Evolutionary conservation across 805 yeast species (phyloP).

Genomic region (Allodekkera sacchari): DNA sequence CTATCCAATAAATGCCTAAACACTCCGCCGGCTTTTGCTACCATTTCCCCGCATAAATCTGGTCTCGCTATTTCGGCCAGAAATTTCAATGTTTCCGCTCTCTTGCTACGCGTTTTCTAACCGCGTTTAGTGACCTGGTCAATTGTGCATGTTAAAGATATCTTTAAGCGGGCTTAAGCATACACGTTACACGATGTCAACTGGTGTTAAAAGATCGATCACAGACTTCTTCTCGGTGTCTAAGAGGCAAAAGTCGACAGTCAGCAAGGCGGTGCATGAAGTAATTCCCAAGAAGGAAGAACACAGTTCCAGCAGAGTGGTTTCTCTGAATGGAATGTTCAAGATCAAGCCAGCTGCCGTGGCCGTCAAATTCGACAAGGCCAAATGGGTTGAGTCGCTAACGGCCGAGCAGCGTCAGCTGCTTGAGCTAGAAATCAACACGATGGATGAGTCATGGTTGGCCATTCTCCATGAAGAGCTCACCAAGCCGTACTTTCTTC

Average conservation of each 20-base stretch:
- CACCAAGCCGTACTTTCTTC: slow-evolving; percentile 75
- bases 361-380: slow-evolving; percentile 34
- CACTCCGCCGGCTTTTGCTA: too few relatives aligned
- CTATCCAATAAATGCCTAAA: too few relatives aligned
- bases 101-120: too few relatives aligned
- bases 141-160: too few relatives aligned
- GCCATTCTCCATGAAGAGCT: slow-evolving; percentile 58
- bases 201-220: slow-evolving; percentile 8
- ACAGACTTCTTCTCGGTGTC: slow-evolving; percentile 10
- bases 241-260: slow-evolving; percentile 7
- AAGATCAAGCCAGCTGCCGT: slow-evolving; percentile 2
- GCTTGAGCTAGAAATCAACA: slow-evolving; percentile 56
- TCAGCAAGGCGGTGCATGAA: not conserved
- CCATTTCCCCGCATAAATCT: too few relatives aligned
- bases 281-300: not conserved
- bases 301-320: not conserved
- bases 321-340: not conserved
- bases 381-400: slow-evolving; percentile 41
- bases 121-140: too few relatives aligned
- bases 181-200: not conserved
- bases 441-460: slow-evolving; percentile 77
- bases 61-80: too few relatives aligned
- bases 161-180: too few relatives aligned
- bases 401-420: slow-evolving; percentile 41
- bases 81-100: too few relatives aligned